phyloP scores from a whole-genome alignment of 225 moss, liverwort and hornwort genomes.

The Takakia lepidozioides region DNA sequence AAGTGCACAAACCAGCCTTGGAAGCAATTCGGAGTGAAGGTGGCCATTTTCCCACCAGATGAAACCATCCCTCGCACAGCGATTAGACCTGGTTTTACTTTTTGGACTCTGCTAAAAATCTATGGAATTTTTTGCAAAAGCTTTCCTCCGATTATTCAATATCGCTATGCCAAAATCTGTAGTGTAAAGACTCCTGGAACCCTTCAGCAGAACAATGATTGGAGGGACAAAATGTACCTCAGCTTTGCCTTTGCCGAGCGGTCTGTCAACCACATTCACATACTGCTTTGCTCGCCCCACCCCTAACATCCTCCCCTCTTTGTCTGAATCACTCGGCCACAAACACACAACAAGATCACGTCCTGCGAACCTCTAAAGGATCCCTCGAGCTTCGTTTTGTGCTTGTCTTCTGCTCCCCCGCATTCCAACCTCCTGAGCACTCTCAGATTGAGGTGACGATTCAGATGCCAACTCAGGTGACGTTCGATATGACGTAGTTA shows the following conservation, averaged over 20 bases:
- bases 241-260: constrained; percentile 77
- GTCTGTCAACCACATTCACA: constrained; percentile 78
- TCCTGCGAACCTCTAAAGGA: too few species aligned
- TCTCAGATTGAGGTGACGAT: too few species aligned
- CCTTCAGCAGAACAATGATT: not conserved
- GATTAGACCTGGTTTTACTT: not conserved
- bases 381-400: too few species aligned
- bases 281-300: constrained; percentile 74
- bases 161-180: too few species aligned
- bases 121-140: not conserved
- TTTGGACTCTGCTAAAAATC: not conserved
- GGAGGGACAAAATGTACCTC: constrained; percentile 35
- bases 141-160: not conserved
- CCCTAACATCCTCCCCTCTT: constrained; percentile 54
- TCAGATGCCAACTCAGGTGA: too few species aligned
- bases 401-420: too few species aligned
- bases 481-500: too few species aligned
- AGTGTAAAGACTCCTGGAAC: too few species aligned
- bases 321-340: too few species aligned
- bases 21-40: not conserved
- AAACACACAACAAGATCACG: too few species aligned
- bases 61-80: not conserved
- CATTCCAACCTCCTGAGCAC: too few species aligned
- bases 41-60: not conserved
- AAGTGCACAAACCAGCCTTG: too few species aligned